Base-by-base conservation (phyloP, 78 protist genomes). In the Dictyostelium intermedium region DNA sequence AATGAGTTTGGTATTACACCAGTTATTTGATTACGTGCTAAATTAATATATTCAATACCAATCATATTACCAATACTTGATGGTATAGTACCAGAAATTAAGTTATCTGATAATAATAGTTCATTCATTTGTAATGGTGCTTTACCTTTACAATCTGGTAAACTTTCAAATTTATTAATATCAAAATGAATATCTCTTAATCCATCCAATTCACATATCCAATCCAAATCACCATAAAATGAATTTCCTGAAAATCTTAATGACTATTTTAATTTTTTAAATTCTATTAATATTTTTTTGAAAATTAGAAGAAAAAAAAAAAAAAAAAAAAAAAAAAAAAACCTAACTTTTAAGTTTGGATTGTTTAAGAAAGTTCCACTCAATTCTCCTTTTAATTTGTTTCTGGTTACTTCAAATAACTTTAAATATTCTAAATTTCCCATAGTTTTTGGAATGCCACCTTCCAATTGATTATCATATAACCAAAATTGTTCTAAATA, bases 401-500 rank as follows among this genome's bases (percentile, higher is more conserved):
- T 89, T 53, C 84, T 89, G 0, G 94, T 89, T 11, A 89, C 61
- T 30, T 89, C 94, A 7, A 89, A 45, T 70, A 80, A 66, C 34
- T 50, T 32, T 18, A 89, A 43, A 23, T 27, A 69, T 63, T 74
- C 3, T 60, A 89, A 56, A 70, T 50, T 25, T 5, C 70, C 35
- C 13, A 80, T 27, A 2, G 72, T 7, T 16, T 11, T 5, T 60
- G 94, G 94, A 27, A 89, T 25, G 0, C 18, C 34, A 5, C 94
- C 94, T n/a, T 9, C 16, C 14, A 89, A 45, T 25, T 14, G 1
- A 34, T 89, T 89, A 35, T 89, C 87, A 69, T 89, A 89, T 45
- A 83, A 50, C 94, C 94, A 89, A n/a, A 89, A 70, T 56, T 39
- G 45, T 25, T 69, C 61, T 25, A 89, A 70, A 27, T 61, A 30